These are phyloP conservation scores for Curvularia lunata DNA, from an alignment of 2,329 filamentous ascomycete species.

Conservation along the genomic window DNA sequence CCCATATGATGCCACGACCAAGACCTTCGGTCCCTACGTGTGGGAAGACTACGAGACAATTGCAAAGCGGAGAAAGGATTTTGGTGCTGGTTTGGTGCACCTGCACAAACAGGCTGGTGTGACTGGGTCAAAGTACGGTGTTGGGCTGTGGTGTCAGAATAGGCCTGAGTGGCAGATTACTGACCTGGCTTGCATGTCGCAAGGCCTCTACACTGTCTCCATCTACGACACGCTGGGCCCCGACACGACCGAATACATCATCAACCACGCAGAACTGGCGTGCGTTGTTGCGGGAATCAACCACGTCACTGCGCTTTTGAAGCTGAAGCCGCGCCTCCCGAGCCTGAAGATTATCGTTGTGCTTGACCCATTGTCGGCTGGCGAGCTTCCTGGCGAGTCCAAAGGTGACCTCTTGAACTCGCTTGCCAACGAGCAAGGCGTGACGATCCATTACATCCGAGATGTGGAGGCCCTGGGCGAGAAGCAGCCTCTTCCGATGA, in stretches of 20 bases:
- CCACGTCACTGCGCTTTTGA: constrained; percentile 81
- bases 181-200: constrained; percentile 85
- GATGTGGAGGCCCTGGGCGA: constrained; percentile 84
- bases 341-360: constrained; percentile 86
- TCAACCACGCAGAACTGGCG: constrained; percentile 81
- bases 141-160: constrained; percentile 88
- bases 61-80: constrained; percentile 78
- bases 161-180: constrained; percentile 88
- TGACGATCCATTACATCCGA: constrained; percentile 78
- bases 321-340: constrained; percentile 78
- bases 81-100: constrained; percentile 85
- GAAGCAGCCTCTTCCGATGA: constrained; percentile 71
- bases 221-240: constrained; percentile 96
- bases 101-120: constrained; percentile 77
- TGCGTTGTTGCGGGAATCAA: constrained; percentile 80
- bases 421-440: constrained; percentile 74
- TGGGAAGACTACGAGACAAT: constrained; percentile 86
- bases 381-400: constrained; percentile 76
- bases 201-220: constrained; percentile 86
- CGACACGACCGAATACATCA: constrained; percentile 91
- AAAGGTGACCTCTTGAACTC: constrained; percentile 80
- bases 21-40: constrained; percentile 76
- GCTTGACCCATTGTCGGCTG: constrained; percentile 80
- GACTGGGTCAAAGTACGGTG: constrained; percentile 67
- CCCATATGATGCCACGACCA: constrained; percentile 75